Conservation (phyloP, 2,329 filamentous ascomycete genomes). For the Cytospora schulzeri region DNA sequence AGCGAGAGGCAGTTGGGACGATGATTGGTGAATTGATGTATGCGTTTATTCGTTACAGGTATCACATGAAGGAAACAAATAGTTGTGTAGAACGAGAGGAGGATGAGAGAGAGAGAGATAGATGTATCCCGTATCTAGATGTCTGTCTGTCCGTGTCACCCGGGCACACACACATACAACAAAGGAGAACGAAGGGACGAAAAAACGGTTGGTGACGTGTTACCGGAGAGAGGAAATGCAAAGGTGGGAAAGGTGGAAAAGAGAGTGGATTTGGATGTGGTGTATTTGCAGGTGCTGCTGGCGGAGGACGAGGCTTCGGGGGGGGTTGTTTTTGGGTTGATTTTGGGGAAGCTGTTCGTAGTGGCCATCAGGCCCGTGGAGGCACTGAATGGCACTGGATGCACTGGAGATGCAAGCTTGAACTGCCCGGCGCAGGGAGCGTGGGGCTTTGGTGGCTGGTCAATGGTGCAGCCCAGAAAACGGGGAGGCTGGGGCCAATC, state of each 20-base stretch:
- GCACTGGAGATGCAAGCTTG: conserved; percentile 8
- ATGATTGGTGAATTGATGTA: background rate
- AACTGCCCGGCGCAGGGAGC: conserved; percentile 18
- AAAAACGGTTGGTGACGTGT: conserved; percentile 1
- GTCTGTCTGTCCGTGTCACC: background rate
- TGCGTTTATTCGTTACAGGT: background rate
- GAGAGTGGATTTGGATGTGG: conserved; percentile 15
- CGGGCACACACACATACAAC: background rate
- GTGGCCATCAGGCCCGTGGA: background rate
- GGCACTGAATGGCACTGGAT: background rate
- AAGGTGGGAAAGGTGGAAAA: conserved; percentile 15
- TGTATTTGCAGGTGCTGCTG: conserved; percentile 12
- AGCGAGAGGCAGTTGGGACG: background rate
- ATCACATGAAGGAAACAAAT: background rate
- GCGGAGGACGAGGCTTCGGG: conserved; percentile 18
- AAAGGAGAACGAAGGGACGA: background rate
- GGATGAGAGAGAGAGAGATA: background rate
- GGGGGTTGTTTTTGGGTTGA: conserved; percentile 9
- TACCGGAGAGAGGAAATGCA: conserved; percentile 3
- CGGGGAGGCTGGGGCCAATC: conserved; percentile 22
- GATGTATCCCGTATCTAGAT: background rate
- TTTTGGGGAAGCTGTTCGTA: conserved; percentile 7
- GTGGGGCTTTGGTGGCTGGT: conserved; percentile 20
- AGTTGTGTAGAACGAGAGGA: background rate
- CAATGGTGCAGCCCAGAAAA: conserved; percentile 19